Percentiles rank a stretch among this genome's conserved stretches.
These are phyloP conservation scores for Trifolium pratense DNA, from an alignment of 306 rosid species.

Conservation along the genomic window DNA sequence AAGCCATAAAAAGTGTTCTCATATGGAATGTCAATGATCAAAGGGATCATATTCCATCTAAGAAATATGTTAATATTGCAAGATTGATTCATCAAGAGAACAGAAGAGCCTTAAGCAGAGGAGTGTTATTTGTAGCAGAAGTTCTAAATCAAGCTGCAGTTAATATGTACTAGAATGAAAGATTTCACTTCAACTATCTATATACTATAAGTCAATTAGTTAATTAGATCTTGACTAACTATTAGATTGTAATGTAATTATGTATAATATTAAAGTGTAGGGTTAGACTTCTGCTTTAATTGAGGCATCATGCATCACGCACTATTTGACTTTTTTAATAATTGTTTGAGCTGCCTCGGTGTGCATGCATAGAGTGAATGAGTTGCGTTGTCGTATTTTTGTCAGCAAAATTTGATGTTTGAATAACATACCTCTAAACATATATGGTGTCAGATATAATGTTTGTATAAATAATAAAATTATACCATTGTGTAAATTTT, in stretches of 20 bases:
- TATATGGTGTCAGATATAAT: too few species aligned
- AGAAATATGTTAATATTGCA: conserved; percentile 20
- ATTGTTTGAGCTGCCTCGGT: too few species aligned
- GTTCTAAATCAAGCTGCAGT: conserved; percentile 7
- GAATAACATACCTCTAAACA: too few species aligned
- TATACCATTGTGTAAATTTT: too few species aligned
- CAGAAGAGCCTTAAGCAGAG: not conserved
- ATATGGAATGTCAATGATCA: conserved; percentile 55
- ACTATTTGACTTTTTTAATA: too few species aligned
- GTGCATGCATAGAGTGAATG: too few species aligned
- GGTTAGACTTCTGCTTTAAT: too few species aligned
- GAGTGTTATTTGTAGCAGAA: not conserved
- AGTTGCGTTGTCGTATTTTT: too few species aligned
- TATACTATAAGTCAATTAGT: not conserved
- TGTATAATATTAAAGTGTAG: too few species aligned
- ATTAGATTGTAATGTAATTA: conserved; percentile 9
- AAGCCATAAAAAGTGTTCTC: conserved; percentile 51
- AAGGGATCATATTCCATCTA: conserved; percentile 49
- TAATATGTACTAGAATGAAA: not conserved
- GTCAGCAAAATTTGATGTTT: too few species aligned
- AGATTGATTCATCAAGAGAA: conserved; percentile 21
- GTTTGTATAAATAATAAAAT: too few species aligned
- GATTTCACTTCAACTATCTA: conserved; percentile 1
- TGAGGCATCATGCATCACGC: too few species aligned
- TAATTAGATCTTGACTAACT: not conserved